A percentile compares a stretch with the other conserved stretches of the same genome.
These are phyloP conservation scores for Exophiala alcalophila DNA, from an alignment of 2,329 filamentous ascomycete species.

Conservation along the genomic window DNA sequence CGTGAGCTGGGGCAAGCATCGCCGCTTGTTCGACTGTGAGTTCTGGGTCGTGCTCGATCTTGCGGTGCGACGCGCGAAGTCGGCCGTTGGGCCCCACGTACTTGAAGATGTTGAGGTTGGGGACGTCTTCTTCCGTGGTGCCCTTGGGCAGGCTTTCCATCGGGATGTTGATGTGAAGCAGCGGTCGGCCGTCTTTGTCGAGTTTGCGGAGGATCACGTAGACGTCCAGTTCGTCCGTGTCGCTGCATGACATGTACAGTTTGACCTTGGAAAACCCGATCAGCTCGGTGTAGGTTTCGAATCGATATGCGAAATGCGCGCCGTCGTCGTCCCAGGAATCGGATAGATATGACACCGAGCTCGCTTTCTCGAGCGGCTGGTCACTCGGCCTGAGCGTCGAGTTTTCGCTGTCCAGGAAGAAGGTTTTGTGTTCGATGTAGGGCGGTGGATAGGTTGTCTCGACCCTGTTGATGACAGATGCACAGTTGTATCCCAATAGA, in stretches of 20 bases:
- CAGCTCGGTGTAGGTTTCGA: slow-evolving; percentile 40
- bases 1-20: slow-evolving; percentile 12
- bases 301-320: slow-evolving; percentile 34
- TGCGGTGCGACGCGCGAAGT: slow-evolving; percentile 46
- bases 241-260: slow-evolving; percentile 46
- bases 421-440: slow-evolving; percentile 27
- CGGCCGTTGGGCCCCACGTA: slow-evolving; percentile 45
- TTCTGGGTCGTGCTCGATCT: slow-evolving; percentile 36
- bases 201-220: slow-evolving; percentile 47
- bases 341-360: slow-evolving; percentile 36
- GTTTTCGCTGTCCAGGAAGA: slow-evolving; percentile 33
- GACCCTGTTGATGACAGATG: slow-evolving; percentile 26
- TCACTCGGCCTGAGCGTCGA: slow-evolving; percentile 8
- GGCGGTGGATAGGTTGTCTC: slow-evolving; percentile 30
- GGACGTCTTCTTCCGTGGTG: slow-evolving; percentile 33
- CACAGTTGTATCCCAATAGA: slow-evolving; percentile 33
- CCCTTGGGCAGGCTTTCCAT: slow-evolving; percentile 34
- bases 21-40: slow-evolving; percentile 30
- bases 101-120: slow-evolving; percentile 41
- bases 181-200: slow-evolving; percentile 41
- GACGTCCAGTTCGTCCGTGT: slow-evolving; percentile 46
- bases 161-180: slow-evolving; percentile 47
- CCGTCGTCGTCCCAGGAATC: slow-evolving; percentile 30
- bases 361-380: slow-evolving; percentile 6
- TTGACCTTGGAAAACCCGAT: slow-evolving; percentile 49